Evolutionary conservation across 1,284 basidiomycete species (phyloP), one percentile per base, ranked within the genome.

Genomic region (Cryptococcus sp.): DNA sequence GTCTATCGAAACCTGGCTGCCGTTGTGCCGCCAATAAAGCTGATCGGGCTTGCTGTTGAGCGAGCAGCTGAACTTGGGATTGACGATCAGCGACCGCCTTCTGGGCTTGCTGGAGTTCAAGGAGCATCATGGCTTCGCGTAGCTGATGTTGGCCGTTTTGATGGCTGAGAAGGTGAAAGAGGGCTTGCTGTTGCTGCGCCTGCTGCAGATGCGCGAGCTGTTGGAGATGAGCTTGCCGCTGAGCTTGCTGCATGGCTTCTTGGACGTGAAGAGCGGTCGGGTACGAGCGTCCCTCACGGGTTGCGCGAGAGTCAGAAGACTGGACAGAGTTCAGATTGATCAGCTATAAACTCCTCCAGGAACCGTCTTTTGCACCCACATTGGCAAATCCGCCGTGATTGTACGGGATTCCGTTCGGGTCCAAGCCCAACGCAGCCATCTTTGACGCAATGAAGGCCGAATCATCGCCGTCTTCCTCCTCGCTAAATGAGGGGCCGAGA

Each of bases 391-490:
- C 55, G 37, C 40, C 57, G 19, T 54, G 56, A 38, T 48, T 56
- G 50, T 67, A 67, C n/a, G 61, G 61, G 29, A 40, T 38, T 1
- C 65, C 64, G 23, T 54, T 58, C 2, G 64, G 62, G 50, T 69
- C 65, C 45, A 74, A 38, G 2, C 70, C 68, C 20, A 74, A 50
- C 3, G 61, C 57, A 38, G 70, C 68, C 73, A 76, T 74, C 54
- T 70, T 69, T 2, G 62, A 57, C 13, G 74, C 70, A n/a, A 76
- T 72, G 46, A 69, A 75, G 43, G 66, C 68, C 6, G 70, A 66
- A 53, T 76, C 74, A 57, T 76, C 74, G 1, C 69, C 72, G 55
- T 76, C 74, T 51, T 76, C 73, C 39, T 76, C 74, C 43, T 73
- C 73, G 46, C 66, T 70, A 55, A 74, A 76, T 1, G 63, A 68